Percentiles rank a stretch among this genome's conserved stretches.
Evolutionary conservation across 495 filamentous ascomycete species (phyloP).

Genomic region (Podospora conica): DNA sequence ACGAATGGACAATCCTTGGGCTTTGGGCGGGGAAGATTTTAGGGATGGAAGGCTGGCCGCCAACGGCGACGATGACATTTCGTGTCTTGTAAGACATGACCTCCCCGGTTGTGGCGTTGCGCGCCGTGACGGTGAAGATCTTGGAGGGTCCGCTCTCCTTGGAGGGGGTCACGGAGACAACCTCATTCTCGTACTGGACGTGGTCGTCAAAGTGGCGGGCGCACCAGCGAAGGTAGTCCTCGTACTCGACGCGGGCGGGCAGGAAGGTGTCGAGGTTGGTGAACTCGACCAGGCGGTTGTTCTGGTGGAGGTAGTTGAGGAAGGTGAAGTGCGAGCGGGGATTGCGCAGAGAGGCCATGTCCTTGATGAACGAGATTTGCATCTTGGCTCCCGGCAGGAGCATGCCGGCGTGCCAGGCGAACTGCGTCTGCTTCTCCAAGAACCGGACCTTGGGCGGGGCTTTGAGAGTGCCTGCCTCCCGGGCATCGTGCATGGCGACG

Average conservation of each 20-base stretch:
- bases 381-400: constrained; percentile 86
- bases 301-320: constrained; percentile 80
- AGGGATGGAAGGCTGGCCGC: constrained; percentile 75
- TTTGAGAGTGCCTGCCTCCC: constrained; percentile 34
- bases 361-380: constrained; percentile 98
- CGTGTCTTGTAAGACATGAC: constrained; percentile 45
- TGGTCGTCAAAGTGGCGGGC: constrained; percentile 71
- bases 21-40: constrained; percentile 54
- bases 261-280: constrained; percentile 86
- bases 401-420: constrained; percentile 95
- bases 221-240: constrained; percentile 94
- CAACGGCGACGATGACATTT: constrained; percentile 82
- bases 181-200: constrained; percentile 74
- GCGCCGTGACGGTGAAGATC: constrained; percentile 41
- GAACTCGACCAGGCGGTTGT: constrained; percentile 76
- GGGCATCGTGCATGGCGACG: constrained; percentile 74
- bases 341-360: constrained; percentile 81
- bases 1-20: constrained; percentile 75
- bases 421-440: constrained; percentile 75
- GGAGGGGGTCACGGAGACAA: constrained; percentile 53
- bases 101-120: constrained; percentile 31
- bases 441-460: constrained; percentile 66
- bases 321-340: constrained; percentile 92
- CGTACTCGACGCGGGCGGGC: constrained; percentile 80
- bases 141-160: constrained; percentile 41